Evolutionary conservation across 1,139 yeast species (phyloP), one percentile per base, ranked within the genome.

Genomic region (Kodamaea sp.): DNA sequence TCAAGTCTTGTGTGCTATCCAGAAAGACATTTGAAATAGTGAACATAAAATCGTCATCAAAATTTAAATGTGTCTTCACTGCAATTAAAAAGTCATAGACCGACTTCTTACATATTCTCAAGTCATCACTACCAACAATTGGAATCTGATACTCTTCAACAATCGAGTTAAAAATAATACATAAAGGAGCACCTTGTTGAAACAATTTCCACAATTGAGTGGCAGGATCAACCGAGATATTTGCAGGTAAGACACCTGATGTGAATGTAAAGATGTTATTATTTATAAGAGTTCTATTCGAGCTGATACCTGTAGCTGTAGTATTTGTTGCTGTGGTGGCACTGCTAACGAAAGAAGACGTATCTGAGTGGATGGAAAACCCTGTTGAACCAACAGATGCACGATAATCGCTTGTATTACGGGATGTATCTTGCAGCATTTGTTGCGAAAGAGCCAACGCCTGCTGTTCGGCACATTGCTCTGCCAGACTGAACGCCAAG

Each of bases 181-280:
- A 90, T 36, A 92, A 71, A 6, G 97, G 95, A 2, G 95, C 84
- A 6, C 98, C 98, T 53, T 86, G 89, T 52, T 92, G 94, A 54
- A 92, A 83, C 34, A 92, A 68, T 51, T 87, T 83, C 81, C 96
- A 87, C 37, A 92, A 62, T 48, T 88, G 90, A 1, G 97, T 88
- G 2, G 87, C 97, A 2, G 98, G 97, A 57, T 92, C 99, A 52
- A 86, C 84, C 41, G 78, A 75, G 41, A 79, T 71, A 40, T 76
- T 79, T 3, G 87, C 84, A 2, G 94, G 94, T 35, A 84, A 63
- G 12, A 82, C 81, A 24, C 94, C 94, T 32, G 87, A 84, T 26
- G 86, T 75, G 59, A 81, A 84, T 0, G 92, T 84, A 47, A 68
- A 71, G 39, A 75, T 59, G 43, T 70, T 63, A 43, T 58, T 58